Conservation (phyloP, 23 red algal genomes). For the Gracilaria gracilis region DNA sequence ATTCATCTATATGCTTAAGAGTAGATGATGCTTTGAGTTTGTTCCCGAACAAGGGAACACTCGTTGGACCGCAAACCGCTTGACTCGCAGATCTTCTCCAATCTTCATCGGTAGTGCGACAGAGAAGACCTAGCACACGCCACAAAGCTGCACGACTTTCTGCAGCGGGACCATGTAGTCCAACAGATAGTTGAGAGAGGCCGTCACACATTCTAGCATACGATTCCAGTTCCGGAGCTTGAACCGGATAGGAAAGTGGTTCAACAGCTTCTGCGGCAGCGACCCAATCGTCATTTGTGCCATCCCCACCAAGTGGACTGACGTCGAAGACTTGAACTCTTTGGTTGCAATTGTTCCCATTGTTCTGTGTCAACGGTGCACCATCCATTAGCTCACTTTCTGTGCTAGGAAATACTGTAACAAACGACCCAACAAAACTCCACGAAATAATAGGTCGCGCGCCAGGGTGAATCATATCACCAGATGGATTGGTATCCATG, state of each 20-base stretch:
- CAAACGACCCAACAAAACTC: constrained; percentile 58
- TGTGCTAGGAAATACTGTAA: constrained; percentile 17
- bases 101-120: constrained; percentile 6
- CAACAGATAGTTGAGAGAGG: constrained; percentile 31
- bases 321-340: constrained; percentile 46
- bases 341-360: neutral
- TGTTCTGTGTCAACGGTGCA: neutral
- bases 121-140: constrained; percentile 51
- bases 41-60: constrained; percentile 45
- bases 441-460: constrained; percentile 54
- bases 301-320: constrained; percentile 12
- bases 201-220: constrained; percentile 63
- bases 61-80: constrained; percentile 44
- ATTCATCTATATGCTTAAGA: neutral
- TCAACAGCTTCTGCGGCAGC: constrained; percentile 47
- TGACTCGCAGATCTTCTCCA: constrained; percentile 48
- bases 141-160: constrained; percentile 56
- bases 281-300: constrained; percentile 36
- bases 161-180: constrained; percentile 20
- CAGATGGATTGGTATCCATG: constrained; percentile 58
- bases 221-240: constrained; percentile 3
- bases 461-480: constrained; percentile 29
- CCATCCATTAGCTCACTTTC: neutral
- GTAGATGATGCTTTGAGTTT: constrained; percentile 1
- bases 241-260: constrained; percentile 23